Evolutionary conservation across 108 stramenopile species (phyloP), one percentile per base, ranked within the genome.

Genomic region (Cyclotella cryptica): DNA sequence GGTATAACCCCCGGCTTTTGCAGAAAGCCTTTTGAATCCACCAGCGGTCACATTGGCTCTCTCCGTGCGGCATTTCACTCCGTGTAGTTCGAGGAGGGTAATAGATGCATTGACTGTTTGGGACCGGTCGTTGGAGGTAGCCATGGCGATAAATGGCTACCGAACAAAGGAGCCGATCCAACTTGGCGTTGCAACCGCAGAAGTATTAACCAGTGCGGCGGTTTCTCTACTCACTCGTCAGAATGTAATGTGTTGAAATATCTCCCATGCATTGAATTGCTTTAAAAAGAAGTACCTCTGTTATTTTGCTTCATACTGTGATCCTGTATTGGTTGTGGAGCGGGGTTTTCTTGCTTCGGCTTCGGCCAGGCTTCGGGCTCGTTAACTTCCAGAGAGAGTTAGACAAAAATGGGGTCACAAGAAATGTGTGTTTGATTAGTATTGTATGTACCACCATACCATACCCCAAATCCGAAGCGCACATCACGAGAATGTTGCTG

Each of bases 51-150:
- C 51, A 18, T 39, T 12, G 30, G 29, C 41, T 52, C 41, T 18
- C 30, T 52, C 35, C 1, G 47, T 8, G 15, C 24, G 40, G 28
- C 69, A 71, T 71, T 58, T 42, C 5, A 71, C 69, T 19, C 69
- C 69, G 15, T 40, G 35, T 43, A 71, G 55, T 58, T 71, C 69
- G 18, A 58, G 41, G 3, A 71, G 3, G 10, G 54, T 71, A n/a
- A 71, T 71, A 55, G 69, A 24, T 42, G 55, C 69, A 40, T 71
- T 19, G 7, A 71, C 40, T 24, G 42, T 41, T 24, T 43, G 54
- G 12, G 54, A 15, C 22, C 49, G 49, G 2, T n/a, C 14, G 0
- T 17, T 8, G 13, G 67, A 30, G 19, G 67, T 10, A 19, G 40
- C 18, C 51, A 53, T 68, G 67, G 12, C 17, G 29, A 17, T 19